Percentiles rank a stretch among this genome's conserved stretches.
Conservation (phyloP, 768 basidiomycete genomes). For the Leucosporidium creatinivorum region DNA sequence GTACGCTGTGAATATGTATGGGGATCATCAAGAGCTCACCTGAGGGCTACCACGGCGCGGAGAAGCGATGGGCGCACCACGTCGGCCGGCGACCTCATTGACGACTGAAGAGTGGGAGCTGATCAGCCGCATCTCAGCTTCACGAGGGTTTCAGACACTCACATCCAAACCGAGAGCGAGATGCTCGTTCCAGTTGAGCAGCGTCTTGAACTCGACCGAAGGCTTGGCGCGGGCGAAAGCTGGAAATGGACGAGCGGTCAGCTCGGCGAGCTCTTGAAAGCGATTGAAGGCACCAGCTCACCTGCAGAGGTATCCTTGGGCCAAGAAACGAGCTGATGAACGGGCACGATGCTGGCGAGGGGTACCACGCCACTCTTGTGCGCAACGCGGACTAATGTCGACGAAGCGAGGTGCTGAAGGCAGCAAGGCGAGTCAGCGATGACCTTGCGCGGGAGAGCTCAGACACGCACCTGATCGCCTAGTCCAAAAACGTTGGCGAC, state of each 20-base stretch:
- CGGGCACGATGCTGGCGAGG: constrained; percentile 17
- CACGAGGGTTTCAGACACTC: background rate
- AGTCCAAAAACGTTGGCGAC: constrained; percentile 1
- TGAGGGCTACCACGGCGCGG: constrained; percentile 34
- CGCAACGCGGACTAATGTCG: constrained; percentile 17
- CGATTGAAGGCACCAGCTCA: background rate
- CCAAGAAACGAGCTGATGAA: constrained; percentile 29
- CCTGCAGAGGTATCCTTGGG: constrained; percentile 3
- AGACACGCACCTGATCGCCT: constrained; percentile 1
- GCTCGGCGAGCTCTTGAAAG: background rate
- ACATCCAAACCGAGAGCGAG: constrained; percentile 16
- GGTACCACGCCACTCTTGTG: constrained; percentile 14
- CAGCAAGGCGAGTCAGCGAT: background rate
- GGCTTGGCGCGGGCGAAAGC: constrained; percentile 4
- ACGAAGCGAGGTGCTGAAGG: constrained; percentile 2
- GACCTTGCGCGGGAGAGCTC: background rate
- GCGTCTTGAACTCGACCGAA: constrained; percentile 21
- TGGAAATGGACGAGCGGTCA: background rate
- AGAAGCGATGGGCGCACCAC: constrained; percentile 37
- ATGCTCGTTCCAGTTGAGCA: constrained; percentile 18
- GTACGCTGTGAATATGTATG: background rate
- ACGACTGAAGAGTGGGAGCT: background rate
- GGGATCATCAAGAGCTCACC: constrained; percentile 9
- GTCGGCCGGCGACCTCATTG: constrained; percentile 32
- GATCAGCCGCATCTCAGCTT: too few relatives aligned